Conservation (phyloP, 2,329 filamentous ascomycete genomes). For the Simplicillium sp. region DNA sequence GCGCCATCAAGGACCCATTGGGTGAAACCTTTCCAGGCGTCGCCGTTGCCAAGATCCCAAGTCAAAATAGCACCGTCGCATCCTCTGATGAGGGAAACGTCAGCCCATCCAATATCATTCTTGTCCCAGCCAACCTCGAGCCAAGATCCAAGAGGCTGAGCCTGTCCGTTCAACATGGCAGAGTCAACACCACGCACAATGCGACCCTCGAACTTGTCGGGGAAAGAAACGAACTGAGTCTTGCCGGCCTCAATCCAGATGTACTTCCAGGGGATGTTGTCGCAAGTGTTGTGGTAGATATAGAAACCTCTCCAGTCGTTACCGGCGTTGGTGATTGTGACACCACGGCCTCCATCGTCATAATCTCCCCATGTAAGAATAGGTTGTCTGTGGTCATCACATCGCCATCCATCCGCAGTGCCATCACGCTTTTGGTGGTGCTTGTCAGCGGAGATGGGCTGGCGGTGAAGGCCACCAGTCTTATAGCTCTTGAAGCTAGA, state of each 20-base stretch:
- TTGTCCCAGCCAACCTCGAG: constrained; percentile 15
- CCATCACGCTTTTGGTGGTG: neutral
- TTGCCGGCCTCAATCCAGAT: constrained; percentile 12
- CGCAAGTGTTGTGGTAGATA: constrained; percentile 17
- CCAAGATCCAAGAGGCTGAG: constrained; percentile 16
- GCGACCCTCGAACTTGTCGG: constrained; percentile 14
- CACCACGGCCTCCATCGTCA: constrained; percentile 3
- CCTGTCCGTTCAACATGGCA: constrained; percentile 13
- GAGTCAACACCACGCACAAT: constrained; percentile 14
- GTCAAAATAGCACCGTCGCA: constrained; percentile 15
- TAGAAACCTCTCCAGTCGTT: constrained; percentile 6
- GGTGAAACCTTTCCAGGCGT: constrained; percentile 15
- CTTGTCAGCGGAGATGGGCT: neutral
- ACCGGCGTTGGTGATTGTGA: constrained; percentile 4
- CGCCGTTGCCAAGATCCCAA: constrained; percentile 12
- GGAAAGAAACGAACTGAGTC: constrained; percentile 15
- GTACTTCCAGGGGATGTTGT: constrained; percentile 16
- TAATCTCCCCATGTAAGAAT: constrained; percentile 5
- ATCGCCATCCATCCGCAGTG: neutral
- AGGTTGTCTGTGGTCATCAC: neutral
- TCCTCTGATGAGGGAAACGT: constrained; percentile 18
- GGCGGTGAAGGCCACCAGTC: constrained; percentile 1
- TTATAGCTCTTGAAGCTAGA: constrained; percentile 3
- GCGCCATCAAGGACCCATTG: constrained; percentile 14
- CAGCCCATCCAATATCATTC: constrained; percentile 13